Conservation (phyloP, 129 eudicot genomes). For the Saussurea involucrata region DNA sequence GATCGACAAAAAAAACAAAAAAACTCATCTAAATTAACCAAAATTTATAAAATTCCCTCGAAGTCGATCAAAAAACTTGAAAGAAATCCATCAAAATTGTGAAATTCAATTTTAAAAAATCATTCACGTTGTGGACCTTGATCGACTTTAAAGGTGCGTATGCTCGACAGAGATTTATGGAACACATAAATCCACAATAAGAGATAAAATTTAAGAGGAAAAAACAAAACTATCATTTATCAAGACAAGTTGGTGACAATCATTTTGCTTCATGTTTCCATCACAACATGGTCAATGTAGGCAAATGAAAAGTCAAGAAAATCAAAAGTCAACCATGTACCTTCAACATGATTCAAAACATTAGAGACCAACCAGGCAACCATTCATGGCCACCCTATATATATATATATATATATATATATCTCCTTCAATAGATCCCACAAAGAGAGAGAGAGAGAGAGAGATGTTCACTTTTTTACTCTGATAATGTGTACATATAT, state of each 20-base stretch:
- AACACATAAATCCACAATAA: not conserved
- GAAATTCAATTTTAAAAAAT: not conserved
- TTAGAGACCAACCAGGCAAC: constrained; percentile 1
- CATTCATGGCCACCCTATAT: not conserved
- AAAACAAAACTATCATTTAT: constrained; percentile 12
- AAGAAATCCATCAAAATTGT: not conserved
- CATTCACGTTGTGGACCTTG: too few species aligned
- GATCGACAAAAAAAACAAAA: too few species aligned
- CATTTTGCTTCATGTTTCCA: constrained; percentile 25
- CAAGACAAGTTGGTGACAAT: constrained; percentile 21
- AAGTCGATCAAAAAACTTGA: too few species aligned
- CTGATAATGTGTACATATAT: not conserved
- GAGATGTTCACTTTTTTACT: not conserved
- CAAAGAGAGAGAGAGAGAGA: not conserved
- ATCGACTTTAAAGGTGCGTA: too few species aligned
- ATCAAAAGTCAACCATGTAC: constrained; percentile 17
- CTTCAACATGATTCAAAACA: constrained; percentile 5
- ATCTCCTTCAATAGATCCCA: not conserved
- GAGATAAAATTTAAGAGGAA: not conserved
- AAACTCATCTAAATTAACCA: not conserved
- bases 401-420: not conserved
- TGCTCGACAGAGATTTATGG: too few species aligned
- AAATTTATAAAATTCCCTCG: not conserved
- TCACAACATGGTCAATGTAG: constrained; percentile 13
- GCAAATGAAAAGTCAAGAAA: constrained; percentile 2